Evolutionary conservation across 495 filamentous ascomycete species (phyloP), one percentile per base, ranked within the genome.

Genomic region (Penicillium bovifimosum): DNA sequence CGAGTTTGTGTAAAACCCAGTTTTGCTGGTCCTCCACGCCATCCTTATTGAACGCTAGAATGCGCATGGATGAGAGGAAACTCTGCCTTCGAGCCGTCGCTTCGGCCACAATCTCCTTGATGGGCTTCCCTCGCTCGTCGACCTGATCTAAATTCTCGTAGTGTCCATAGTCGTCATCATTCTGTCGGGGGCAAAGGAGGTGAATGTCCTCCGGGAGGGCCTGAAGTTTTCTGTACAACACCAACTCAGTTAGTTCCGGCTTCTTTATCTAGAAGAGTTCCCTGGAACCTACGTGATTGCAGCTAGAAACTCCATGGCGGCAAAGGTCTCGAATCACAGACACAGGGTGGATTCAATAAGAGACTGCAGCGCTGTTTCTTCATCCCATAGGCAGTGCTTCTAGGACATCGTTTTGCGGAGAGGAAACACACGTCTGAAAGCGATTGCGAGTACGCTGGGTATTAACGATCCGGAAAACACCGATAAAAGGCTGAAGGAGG

Each of bases 11-110:
- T 55, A 71, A 75, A 39, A 91, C 79, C 64, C 83, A 82, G 38
- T 70, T 63, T 43, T 84, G 76, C 59, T 84, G 75, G 29, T 74
- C 67, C 29, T 76, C 78, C 0, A 84, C 81, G 39, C 82, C 79
- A 10, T 85, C 80, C 33, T 78, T 72, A 24, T 78, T 78, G 50
- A 84, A 84, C 7, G 83, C 85, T 33, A 93, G 69, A 31, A 93
- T 80, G 20, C 83, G 77, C 55, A 88, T 77, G 34, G 80, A 82
- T 38, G 79, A 75, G 33, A 88, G 77, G 18, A 81, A 77, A 31
- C 80, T 75, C 45, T 80, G 67, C 52, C 79, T 77, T 47, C 87
- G 63, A 6, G 73, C 57, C 24, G 72, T 79, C 16, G 83, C 76
- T 41, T 78, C 63, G 59, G 53, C 73, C 51, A 72, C 69, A 36